These are phyloP conservation scores for Pseudocercospora musae DNA, from an alignment of 2,329 filamentous ascomycete species.

Conservation along the genomic window DNA sequence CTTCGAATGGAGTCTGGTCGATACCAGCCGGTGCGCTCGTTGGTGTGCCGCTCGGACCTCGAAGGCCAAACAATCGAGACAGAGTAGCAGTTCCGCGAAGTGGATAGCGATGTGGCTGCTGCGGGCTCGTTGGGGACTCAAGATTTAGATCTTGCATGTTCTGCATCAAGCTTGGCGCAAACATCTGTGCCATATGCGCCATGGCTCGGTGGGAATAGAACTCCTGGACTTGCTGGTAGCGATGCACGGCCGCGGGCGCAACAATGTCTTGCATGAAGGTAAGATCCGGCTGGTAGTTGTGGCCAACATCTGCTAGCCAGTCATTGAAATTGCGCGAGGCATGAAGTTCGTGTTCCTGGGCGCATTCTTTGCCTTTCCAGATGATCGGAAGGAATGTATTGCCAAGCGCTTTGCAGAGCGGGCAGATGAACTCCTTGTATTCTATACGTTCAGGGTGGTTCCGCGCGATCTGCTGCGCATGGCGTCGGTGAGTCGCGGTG, in stretches of 20 bases:
- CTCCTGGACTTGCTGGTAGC: conserved; percentile 33
- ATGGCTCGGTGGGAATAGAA: conserved; percentile 24
- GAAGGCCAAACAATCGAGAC: conserved; percentile 17
- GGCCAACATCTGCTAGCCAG: conserved; percentile 60
- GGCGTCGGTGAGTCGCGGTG: conserved; percentile 75
- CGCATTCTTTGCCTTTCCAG: conserved; percentile 87
- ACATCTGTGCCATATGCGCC: conserved; percentile 29
- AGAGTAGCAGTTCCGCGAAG: conserved; percentile 16
- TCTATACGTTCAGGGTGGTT: conserved; percentile 83
- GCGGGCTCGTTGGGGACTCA: conserved; percentile 20
- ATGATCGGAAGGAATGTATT: conserved; percentile 93
- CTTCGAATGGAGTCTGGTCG: conserved; percentile 11
- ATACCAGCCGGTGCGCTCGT: background rate
- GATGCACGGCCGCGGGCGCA: conserved; percentile 22
- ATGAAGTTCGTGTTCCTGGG: conserved; percentile 63
- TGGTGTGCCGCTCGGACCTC: background rate
- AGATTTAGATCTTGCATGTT: conserved; percentile 31
- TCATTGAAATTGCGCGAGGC: conserved; percentile 59
- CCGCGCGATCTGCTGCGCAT: conserved; percentile 87
- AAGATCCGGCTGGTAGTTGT: conserved; percentile 46
- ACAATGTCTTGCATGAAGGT: conserved; percentile 48
- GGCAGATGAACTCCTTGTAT: conserved; percentile 89
- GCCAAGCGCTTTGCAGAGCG: conserved; percentile 91
- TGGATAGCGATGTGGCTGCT: conserved; percentile 13
- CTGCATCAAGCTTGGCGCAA: conserved; percentile 30